Evolutionary conservation across 2,329 filamentous ascomycete species (phyloP).

Genomic region (Cladosporium sp.): DNA sequence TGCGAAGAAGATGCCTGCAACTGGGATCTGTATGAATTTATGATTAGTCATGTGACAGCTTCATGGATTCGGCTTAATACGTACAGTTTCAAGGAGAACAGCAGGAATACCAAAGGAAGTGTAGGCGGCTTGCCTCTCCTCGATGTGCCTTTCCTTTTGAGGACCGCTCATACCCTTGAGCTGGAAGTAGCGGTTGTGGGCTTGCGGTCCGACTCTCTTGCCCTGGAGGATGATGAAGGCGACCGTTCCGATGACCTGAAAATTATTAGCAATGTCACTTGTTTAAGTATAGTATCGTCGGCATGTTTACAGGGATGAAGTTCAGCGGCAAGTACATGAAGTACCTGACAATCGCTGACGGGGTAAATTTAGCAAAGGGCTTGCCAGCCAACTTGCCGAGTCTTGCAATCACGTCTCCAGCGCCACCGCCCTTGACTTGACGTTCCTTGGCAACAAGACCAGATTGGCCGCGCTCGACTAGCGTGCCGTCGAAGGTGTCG

Average conservation of each 20-base stretch:
- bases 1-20: conserved; percentile 78
- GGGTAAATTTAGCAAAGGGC: conserved; percentile 55
- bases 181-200: conserved; percentile 76
- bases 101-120: conserved; percentile 83
- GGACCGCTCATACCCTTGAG: conserved; percentile 76
- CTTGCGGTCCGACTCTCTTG: conserved; percentile 53
- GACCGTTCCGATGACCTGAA: conserved; percentile 70
- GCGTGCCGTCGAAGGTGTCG: conserved; percentile 81
- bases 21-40: conserved; percentile 54
- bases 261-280: conserved; percentile 24
- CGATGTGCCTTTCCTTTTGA: conserved; percentile 68
- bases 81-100: conserved; percentile 72
- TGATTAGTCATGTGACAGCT: not conserved
- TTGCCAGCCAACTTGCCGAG: conserved; percentile 59
- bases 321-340: conserved; percentile 87
- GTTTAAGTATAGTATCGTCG: not conserved
- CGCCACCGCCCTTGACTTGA: conserved; percentile 60
- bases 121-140: conserved; percentile 72
- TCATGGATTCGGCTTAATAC: not conserved
- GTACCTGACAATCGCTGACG: conserved; percentile 69
- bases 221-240: conserved; percentile 76
- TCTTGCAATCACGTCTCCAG: conserved; percentile 54
- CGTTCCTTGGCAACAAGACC: conserved; percentile 72
- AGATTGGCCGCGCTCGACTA: conserved; percentile 56
- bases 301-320: conserved; percentile 65